phyloP scores from a whole-genome alignment of 1,284 basidiomycete species.

The Ustilago xerochloae region DNA sequence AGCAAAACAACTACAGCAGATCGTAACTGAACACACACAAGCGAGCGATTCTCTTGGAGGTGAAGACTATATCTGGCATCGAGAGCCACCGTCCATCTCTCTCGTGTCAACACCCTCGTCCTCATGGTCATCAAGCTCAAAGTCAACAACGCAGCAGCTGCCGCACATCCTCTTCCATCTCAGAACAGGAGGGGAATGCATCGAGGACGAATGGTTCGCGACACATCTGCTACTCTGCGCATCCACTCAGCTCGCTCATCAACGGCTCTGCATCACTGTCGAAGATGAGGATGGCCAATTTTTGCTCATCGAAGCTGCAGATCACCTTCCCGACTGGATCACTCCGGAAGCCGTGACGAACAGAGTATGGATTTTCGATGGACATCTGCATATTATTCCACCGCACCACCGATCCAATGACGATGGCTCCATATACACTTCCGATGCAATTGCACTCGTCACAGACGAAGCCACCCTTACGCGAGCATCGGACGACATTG shows the following conservation, averaged over 20 bases:
- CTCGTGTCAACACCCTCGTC: constrained; percentile 21
- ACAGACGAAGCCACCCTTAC: constrained; percentile 74
- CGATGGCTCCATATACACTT: constrained; percentile 71
- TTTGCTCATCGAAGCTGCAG: constrained; percentile 93
- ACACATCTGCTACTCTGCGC: constrained; percentile 76
- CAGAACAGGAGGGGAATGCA: constrained; percentile 74
- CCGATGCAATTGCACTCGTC: constrained; percentile 68
- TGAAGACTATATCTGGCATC: constrained; percentile 63
- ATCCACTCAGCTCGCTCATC: constrained; percentile 17
- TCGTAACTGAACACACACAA: constrained; percentile 1
- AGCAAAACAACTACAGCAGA: constrained; percentile 5
- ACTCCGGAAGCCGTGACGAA: constrained; percentile 89
- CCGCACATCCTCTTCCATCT: constrained; percentile 36
- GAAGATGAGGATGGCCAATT: constrained; percentile 96
- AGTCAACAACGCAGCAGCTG: constrained; percentile 6
- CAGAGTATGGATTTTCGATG: constrained; percentile 89
- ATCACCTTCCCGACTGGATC: constrained; percentile 88
- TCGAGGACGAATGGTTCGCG: constrained; percentile 95
- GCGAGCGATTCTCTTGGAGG: constrained; percentile 13
- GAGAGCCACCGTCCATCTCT: constrained; percentile 55
- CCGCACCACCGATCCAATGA: constrained; percentile 74
- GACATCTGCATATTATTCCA: constrained; percentile 85
- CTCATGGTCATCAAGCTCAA: constrained; percentile 2
- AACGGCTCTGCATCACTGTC: constrained; percentile 66
- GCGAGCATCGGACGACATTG: constrained; percentile 69